Evolutionary conservation across 768 basidiomycete species (phyloP), one percentile per base, ranked within the genome.

Genomic region (Rhizopogon vesiculosus): DNA sequence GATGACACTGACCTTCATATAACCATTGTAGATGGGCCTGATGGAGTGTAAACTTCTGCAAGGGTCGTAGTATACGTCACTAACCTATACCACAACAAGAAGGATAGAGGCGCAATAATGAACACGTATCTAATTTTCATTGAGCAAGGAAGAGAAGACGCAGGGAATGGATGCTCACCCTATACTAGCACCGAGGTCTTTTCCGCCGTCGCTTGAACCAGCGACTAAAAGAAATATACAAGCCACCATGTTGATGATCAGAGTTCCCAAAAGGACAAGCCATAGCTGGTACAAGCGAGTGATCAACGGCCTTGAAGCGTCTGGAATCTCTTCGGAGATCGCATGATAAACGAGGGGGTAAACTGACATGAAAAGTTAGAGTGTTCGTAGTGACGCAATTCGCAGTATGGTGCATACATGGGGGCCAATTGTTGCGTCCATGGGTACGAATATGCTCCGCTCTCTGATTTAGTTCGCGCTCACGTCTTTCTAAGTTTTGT

Each of bases 11-110:
- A 87, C 95, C 82, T 97, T 96, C 86, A 93, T 92, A 76, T 93
- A 96, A 53, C 91, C 95, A 64, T 97, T 95, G 77, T 98, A 98
- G 67, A 95, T 91, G 15, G 96, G 95, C 65, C 93, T 93, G 59
- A 31, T 35, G 50, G 53, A 29, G 56, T 54, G 51, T 54, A 39
- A 51, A 38, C 53, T 57, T 58, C 15, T 42, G 54, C 51, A 7
- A 56, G 25, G 42, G 54, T 51, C 53, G 51, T 50, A 50, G 45
- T 45, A 38, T 52, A 42, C 50, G 49, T 61, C 22, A 68, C 88
- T 65, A 60, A 89, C 91, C 93, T 84, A 70, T 96, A 99, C 96
- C 96, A 98, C 59, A 94, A 78, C 58, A 98, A 77, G 76, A 99
- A 98, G 13, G 91, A 93, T 38, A 85, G 69, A 39, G 82, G 71